Evolutionary conservation across 2,329 filamentous ascomycete genomes (phyloP).

Genomic region (Colletotrichum tropicale): DNA sequence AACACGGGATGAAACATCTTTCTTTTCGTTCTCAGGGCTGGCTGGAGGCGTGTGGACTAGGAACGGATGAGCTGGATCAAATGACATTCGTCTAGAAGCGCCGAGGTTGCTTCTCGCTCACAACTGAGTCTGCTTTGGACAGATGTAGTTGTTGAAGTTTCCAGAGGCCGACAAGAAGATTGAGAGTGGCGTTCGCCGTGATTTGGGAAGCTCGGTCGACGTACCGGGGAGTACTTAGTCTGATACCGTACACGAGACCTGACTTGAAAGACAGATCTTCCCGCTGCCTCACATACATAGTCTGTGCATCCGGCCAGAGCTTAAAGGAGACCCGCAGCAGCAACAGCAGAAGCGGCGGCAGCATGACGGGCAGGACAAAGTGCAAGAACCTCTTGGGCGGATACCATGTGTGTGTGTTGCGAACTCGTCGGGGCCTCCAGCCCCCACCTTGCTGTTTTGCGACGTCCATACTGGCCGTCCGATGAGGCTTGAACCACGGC

Average conservation of each 20-base stretch:
- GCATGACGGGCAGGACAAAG: neutral
- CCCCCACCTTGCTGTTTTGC: neutral
- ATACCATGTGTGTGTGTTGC: neutral
- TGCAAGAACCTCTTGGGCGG: neutral
- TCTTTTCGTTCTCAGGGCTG: neutral
- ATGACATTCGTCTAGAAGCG: neutral
- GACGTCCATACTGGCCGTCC: neutral
- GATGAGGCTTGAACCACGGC: neutral
- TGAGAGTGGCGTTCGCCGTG: neutral
- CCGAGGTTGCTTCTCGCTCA: neutral
- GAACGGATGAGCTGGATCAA: neutral
- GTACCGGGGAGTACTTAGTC: neutral
- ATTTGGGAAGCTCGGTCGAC: neutral
- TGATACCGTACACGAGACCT: neutral
- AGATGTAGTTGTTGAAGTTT: neutral
- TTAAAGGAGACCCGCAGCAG: neutral
- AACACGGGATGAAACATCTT: slow-evolving; percentile 19
- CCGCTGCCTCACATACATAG: neutral
- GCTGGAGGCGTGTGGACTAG: neutral
- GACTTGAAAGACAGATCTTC: neutral
- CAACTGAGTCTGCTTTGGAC: neutral
- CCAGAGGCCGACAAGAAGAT: neutral
- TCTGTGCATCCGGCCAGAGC: neutral
- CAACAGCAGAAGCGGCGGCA: neutral
- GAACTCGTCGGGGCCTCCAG: neutral